A percentile compares a stretch with the other conserved stretches of the same genome.
Conservation (phyloP, 495 filamentous ascomycete genomes). For the Penicillium atrosanguineum region DNA sequence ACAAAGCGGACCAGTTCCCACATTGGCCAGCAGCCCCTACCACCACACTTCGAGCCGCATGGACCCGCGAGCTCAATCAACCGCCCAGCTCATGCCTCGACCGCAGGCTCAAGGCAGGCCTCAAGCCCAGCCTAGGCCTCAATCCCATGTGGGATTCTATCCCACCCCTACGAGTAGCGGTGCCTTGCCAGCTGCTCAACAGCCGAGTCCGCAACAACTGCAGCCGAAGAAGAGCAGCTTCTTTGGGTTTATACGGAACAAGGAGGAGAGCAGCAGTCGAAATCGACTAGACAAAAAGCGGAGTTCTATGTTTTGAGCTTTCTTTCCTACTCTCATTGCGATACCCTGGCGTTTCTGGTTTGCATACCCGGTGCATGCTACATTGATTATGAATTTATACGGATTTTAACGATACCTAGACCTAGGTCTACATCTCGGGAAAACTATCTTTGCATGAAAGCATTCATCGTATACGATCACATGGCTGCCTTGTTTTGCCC, state of each 20-base stretch:
- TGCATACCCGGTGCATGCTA: not conserved
- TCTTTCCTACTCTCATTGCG: slow-evolving; percentile 6
- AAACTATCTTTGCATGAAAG: no score
- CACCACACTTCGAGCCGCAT: slow-evolving; percentile 6
- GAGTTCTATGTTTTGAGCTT: slow-evolving; percentile 52
- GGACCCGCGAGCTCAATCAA: slow-evolving; percentile 23
- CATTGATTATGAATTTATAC: not conserved
- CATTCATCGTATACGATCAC: no score
- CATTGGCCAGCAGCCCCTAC: slow-evolving; percentile 17
- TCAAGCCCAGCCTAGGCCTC: slow-evolving; percentile 16
- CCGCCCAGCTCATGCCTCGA: slow-evolving; percentile 14
- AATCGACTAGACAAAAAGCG: slow-evolving; percentile 48
- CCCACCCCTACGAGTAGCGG: slow-evolving; percentile 18
- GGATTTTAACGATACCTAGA: not conserved
- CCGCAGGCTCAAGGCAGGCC: slow-evolving; percentile 16
- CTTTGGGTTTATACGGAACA: slow-evolving; percentile 41
- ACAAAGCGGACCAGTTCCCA: slow-evolving; percentile 6
- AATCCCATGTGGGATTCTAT: slow-evolving; percentile 20
- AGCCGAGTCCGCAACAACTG: slow-evolving; percentile 12
- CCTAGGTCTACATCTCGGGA: no score
- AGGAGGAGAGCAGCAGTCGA: slow-evolving; percentile 26
- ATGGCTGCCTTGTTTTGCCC: no score
- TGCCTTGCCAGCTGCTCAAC: slow-evolving; percentile 11
- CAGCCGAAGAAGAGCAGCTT: slow-evolving; percentile 50
- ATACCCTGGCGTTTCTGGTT: slow-evolving; percentile 17